phyloP scores from a whole-genome alignment of 2,329 filamentous ascomycete species.

The Aschersonia sp. region DNA sequence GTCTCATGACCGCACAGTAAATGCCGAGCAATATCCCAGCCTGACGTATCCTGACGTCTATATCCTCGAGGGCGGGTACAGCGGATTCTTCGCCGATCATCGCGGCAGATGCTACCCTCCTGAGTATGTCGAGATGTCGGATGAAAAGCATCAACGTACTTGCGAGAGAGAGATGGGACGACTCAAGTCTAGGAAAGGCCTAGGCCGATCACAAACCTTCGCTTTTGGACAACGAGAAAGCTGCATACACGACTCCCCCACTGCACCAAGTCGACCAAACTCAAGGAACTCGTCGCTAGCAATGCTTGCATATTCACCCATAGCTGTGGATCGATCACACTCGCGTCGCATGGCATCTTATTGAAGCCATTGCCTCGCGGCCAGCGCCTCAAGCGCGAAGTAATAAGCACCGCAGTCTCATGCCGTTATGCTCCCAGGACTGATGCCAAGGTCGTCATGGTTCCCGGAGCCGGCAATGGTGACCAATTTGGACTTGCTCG shows the following conservation, averaged over 20 bases:
- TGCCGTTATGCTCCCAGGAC: not conserved
- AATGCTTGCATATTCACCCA: constrained; percentile 30
- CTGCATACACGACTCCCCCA: constrained; percentile 45
- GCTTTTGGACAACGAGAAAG: constrained; percentile 67
- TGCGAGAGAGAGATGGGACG: constrained; percentile 93
- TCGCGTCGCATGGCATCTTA: constrained; percentile 51
- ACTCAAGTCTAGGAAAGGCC: constrained; percentile 75
- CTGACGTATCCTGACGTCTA: constrained; percentile 96
- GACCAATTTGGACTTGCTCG: too few relatives aligned
- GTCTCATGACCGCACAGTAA: constrained; percentile 71
- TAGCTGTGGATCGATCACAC: constrained; percentile 33
- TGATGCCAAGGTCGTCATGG: not conserved
- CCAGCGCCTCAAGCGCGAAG: not conserved
- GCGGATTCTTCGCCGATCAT: constrained; percentile 73
- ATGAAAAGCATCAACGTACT: constrained; percentile 77
- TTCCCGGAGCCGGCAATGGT: too few relatives aligned
- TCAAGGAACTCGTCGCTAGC: constrained; percentile 24
- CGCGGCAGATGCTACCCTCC: constrained; percentile 76
- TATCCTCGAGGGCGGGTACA: constrained; percentile 93
- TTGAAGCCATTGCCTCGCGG: constrained; percentile 19
- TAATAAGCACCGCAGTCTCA: not conserved
- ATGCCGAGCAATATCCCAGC: constrained; percentile 72
- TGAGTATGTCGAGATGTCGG: constrained; percentile 93
- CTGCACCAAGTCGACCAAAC: constrained; percentile 29
- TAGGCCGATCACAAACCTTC: constrained; percentile 83